Evolutionary conservation across 805 yeast species (phyloP).

Genomic region (Clavispora fructus): DNA sequence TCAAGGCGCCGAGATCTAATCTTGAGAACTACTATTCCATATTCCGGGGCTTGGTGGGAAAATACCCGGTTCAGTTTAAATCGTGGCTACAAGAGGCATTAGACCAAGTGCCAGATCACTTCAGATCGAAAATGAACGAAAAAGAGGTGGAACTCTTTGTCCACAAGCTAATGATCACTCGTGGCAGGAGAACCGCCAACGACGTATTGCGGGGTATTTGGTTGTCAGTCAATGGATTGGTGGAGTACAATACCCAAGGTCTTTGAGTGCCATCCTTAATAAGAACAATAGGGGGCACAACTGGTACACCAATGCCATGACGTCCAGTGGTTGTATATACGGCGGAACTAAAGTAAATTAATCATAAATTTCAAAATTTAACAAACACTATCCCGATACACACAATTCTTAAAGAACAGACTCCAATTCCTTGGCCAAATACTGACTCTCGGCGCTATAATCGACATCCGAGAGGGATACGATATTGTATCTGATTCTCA

Average conservation of each 20-base stretch:
- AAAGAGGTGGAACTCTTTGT: slow-evolving; percentile 40
- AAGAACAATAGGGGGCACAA: too few relatives aligned
- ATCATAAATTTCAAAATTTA: slow-evolving; percentile 1
- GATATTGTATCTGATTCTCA: slow-evolving; percentile 71
- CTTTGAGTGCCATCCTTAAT: not conserved
- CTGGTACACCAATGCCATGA: too few relatives aligned
- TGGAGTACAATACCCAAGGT: slow-evolving; percentile 27
- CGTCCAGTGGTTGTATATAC: too few relatives aligned
- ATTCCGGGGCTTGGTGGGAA: slow-evolving; percentile 42
- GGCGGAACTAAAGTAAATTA: not conserved
- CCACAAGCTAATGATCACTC: slow-evolving; percentile 53
- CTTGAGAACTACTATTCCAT: slow-evolving; percentile 53
- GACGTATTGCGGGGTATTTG: slow-evolving; percentile 59
- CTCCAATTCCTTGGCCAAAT: slow-evolving; percentile 41
- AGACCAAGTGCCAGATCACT: not conserved
- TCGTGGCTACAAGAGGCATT: slow-evolving; percentile 7
- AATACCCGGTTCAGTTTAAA: slow-evolving; percentile 44
- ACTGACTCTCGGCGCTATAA: slow-evolving; percentile 56
- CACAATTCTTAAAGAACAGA: slow-evolving; percentile 4
- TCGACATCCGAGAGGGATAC: slow-evolving; percentile 49
- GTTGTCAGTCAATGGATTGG: slow-evolving; percentile 54
- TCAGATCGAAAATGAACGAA: slow-evolving; percentile 13
- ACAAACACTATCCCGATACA: not conserved
- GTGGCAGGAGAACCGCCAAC: slow-evolving; percentile 61
- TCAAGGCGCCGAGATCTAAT: slow-evolving; percentile 51